Evolutionary conservation across 306 rosid species (phyloP).

Genomic region (Senna siamea): DNA sequence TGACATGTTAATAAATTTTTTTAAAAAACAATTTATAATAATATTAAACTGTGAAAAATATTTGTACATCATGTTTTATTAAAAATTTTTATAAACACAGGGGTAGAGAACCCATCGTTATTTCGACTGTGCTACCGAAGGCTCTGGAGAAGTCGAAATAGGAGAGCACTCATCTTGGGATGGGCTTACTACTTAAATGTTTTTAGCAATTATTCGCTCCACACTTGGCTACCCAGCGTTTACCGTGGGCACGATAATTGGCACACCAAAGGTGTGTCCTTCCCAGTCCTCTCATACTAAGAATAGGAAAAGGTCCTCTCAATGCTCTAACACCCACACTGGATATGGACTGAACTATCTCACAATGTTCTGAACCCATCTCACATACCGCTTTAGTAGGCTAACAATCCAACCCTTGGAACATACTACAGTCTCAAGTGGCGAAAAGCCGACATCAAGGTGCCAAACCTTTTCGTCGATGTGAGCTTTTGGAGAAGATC

Average conservation of each 20-base stretch:
- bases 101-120: no score
- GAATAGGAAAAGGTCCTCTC: background rate
- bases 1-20: no score
- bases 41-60: no score
- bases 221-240: background rate
- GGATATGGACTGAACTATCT: background rate
- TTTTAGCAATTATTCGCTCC: background rate
- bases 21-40: no score
- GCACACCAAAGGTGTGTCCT: conserved; percentile 9
- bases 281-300: no score
- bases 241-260: conserved; percentile 15
- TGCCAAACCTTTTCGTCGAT: background rate
- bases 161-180: background rate
- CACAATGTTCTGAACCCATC: background rate
- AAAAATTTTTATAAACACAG: no score
- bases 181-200: background rate
- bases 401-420: no score
- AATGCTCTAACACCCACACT: background rate
- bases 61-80: no score
- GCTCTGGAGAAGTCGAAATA: background rate
- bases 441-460: conserved; percentile 15
- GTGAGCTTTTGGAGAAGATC: background rate
- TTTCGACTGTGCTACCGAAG: background rate
- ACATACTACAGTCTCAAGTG: conserved; percentile 12
- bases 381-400: background rate